A percentile compares a stretch with the other conserved stretches of the same genome.
phyloP scores from a whole-genome alignment of 306 rosid species.

The Senna siamea region DNA sequence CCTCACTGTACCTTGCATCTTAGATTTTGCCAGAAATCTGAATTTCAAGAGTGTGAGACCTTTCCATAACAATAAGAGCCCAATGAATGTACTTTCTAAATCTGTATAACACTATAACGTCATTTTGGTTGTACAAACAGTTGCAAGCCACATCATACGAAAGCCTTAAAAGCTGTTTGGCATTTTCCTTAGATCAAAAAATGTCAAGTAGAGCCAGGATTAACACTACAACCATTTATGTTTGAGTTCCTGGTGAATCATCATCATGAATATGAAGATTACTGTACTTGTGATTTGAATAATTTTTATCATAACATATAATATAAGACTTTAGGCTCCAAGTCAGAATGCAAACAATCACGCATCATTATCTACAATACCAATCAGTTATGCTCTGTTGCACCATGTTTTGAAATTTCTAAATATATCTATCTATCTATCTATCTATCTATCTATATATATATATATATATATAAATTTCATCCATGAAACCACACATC shows the following conservation, averaged over 20 bases:
- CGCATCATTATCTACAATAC: neutral
- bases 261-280: neutral
- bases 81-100: neutral
- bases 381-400: no score
- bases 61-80: neutral
- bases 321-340: neutral
- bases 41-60: neutral
- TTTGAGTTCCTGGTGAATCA: neutral
- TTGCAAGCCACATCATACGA: no score
- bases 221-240: no score
- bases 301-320: no score
- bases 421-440: no score
- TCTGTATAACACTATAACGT: neutral
- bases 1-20: neutral
- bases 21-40: neutral
- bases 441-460: no score
- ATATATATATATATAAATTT: neutral
- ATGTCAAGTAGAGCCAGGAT: no score
- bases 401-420: no score
- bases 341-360: neutral
- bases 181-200: no score
- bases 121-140: neutral
- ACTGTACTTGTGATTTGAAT: neutral
- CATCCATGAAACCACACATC: neutral
- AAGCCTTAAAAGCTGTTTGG: no score